Evolutionary conservation across 139 green algal genomes (phyloP), one percentile per base, ranked within the genome.

Genomic region (Cymbomonas tetramitiformis): DNA sequence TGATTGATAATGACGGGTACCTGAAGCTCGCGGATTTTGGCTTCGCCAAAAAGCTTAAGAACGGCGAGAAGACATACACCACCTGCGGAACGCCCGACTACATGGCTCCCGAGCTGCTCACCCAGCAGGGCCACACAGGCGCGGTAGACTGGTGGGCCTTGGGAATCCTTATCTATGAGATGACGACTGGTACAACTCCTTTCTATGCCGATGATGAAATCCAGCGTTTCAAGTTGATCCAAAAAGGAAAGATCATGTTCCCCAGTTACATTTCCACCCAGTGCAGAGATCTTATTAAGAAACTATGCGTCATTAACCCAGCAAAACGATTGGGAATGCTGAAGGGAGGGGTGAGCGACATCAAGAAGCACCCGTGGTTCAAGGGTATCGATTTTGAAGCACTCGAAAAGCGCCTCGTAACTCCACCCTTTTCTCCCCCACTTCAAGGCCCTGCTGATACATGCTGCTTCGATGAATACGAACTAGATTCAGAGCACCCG

Each of bases 81-180:
- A 77, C 95, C 62, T 95, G 86, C 56, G 89, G 89, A 33, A 95
- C 87, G 0, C 87, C 87, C 5, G 87, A 97, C 64, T 97, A 95
- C 76, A 70, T 97, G 47, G 86, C 89, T 0, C 87, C 89, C 9
- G 88, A 95, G 74, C 71, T 93, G 19, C 71, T 94, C 48, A 75
- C 79, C 21, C 79, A 87, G 62, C 64, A 70, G 29, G 86, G 86
- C 6, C 83, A 94, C 64, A 76, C 68, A 19, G 38, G 49, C 19
- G 69, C 79, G 3, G 88, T 89, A 26, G 88, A 96, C 73, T 95
- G 87, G 87, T 90, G 58, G 52, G 76, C 36, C 12, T 51, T 71
- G 32, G 89, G 89, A 2, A 81, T 97, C 33, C 77, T 95, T 7
- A 76, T 92, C 12, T 95, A 74, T 56, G 86, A 95, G 74, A 83